phyloP scores from a whole-genome alignment of 108 stramenopile genomes.

The Schizochytrium sp. region DNA sequence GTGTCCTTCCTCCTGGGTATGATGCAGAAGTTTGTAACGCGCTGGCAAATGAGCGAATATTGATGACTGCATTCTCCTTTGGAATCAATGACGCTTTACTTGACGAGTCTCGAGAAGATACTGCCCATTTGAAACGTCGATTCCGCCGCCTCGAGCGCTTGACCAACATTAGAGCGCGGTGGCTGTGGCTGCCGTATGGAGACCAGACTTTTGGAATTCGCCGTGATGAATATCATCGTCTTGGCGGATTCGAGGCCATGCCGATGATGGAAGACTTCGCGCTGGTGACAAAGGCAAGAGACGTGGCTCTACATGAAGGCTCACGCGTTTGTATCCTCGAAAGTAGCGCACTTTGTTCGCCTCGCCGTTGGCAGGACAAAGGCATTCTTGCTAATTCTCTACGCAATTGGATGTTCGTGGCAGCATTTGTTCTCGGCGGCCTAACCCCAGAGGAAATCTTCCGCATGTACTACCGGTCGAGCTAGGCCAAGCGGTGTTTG shows the following conservation, averaged over 20 bases:
- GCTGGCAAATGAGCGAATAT: neutral
- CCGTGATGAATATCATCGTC: neutral
- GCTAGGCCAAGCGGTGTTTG: neutral
- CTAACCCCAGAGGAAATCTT: neutral
- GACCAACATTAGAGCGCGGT: neutral
- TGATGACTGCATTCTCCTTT: neutral
- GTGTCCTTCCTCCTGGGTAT: neutral
- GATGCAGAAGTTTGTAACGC: neutral
- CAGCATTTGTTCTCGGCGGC: neutral
- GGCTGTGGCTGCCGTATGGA: constrained; percentile 9
- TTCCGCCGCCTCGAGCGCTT: neutral
- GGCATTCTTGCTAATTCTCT: neutral
- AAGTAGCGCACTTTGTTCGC: neutral
- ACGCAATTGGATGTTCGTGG: neutral
- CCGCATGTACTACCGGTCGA: neutral
- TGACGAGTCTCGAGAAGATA: neutral
- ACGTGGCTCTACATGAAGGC: neutral
- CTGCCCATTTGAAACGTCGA: neutral
- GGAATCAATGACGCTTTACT: neutral
- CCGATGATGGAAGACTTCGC: constrained; percentile 14
- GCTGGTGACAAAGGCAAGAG: neutral
- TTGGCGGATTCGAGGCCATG: neutral
- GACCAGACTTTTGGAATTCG: neutral
- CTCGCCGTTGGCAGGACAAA: neutral
- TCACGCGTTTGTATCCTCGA: neutral